phyloP scores from a whole-genome alignment of 176 grass and related monocot species.

The Neostapfia colusana region DNA sequence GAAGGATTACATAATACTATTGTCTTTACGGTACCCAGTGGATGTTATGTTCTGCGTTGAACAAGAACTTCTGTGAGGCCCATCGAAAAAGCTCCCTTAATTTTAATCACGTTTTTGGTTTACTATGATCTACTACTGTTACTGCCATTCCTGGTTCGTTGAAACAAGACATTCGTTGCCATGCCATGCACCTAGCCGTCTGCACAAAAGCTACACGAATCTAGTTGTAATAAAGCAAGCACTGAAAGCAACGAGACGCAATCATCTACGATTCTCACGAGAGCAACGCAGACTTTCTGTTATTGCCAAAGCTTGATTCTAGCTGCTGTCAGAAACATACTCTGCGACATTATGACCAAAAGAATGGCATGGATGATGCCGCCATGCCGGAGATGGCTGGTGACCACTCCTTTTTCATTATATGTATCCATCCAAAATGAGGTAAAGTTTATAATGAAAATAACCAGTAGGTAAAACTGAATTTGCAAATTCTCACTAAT shows the following conservation, averaged over 20 bases:
- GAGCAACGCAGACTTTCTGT: background rate
- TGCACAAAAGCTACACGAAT: background rate
- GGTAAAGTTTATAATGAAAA: too few species aligned
- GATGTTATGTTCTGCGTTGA: background rate
- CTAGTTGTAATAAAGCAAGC: background rate
- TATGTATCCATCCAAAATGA: too few species aligned
- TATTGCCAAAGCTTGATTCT: background rate
- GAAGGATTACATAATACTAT: background rate
- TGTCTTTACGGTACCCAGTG: background rate
- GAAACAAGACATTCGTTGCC: constrained; percentile 3
- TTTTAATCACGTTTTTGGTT: background rate
- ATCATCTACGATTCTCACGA: background rate
- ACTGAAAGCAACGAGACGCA: background rate
- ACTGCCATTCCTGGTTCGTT: background rate
- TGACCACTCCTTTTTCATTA: too few species aligned
- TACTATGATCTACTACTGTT: background rate
- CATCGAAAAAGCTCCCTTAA: background rate
- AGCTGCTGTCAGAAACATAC: background rate
- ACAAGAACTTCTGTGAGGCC: background rate
- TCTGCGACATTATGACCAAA: background rate
- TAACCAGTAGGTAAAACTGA: too few species aligned
- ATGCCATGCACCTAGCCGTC: constrained; percentile 23
- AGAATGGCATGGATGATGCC: too few species aligned
- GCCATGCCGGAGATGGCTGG: too few species aligned
- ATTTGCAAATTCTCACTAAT: too few species aligned